These are phyloP conservation scores for Boechera retrofracta DNA, from an alignment of 345 rosid genomes.

Conservation along the genomic window DNA sequence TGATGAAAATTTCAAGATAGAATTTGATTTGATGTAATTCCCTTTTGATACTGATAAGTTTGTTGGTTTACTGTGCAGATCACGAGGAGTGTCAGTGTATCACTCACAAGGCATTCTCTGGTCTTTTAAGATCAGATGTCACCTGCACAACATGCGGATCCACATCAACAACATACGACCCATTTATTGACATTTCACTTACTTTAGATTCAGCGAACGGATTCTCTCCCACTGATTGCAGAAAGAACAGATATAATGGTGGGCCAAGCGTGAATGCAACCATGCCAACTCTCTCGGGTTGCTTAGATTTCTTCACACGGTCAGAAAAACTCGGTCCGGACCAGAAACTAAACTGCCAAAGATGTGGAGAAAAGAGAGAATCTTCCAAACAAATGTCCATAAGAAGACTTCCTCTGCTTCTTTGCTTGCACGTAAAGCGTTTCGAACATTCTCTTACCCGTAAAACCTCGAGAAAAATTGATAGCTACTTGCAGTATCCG, in stretches of 20 bases:
- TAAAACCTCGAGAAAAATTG: slow-evolving; percentile 73
- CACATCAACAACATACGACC: slow-evolving; percentile 90
- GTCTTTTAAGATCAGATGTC: slow-evolving; percentile 89
- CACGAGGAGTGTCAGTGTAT: slow-evolving; percentile 83
- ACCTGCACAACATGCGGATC: slow-evolving; percentile 84
- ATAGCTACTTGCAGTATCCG: slow-evolving; percentile 84
- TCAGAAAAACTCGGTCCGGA: slow-evolving; percentile 86
- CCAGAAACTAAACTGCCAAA: slow-evolving; percentile 85
- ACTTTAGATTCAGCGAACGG: slow-evolving; percentile 59
- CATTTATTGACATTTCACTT: slow-evolving; percentile 89
- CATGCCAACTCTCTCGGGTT: slow-evolving; percentile 71
- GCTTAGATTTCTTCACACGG: slow-evolving; percentile 82
- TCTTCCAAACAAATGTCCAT: slow-evolving; percentile 91
- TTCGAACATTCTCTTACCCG: slow-evolving; percentile 75
- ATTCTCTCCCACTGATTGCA: slow-evolving; percentile 43
- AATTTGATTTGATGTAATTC: not conserved
- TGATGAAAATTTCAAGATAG: not conserved
- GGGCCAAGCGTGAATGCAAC: slow-evolving; percentile 44
- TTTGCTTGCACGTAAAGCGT: slow-evolving; percentile 88
- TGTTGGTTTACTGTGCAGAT: slow-evolving; percentile 53
- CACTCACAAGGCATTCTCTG: slow-evolving; percentile 89
- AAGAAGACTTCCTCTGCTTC: slow-evolving; percentile 80
- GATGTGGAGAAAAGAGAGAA: slow-evolving; percentile 77
- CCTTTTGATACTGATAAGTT: slow-evolving; percentile 12
- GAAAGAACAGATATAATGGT: slow-evolving; percentile 33